phyloP scores from a whole-genome alignment of 169 alveolate genomes.

The Babesia ovis region DNA sequence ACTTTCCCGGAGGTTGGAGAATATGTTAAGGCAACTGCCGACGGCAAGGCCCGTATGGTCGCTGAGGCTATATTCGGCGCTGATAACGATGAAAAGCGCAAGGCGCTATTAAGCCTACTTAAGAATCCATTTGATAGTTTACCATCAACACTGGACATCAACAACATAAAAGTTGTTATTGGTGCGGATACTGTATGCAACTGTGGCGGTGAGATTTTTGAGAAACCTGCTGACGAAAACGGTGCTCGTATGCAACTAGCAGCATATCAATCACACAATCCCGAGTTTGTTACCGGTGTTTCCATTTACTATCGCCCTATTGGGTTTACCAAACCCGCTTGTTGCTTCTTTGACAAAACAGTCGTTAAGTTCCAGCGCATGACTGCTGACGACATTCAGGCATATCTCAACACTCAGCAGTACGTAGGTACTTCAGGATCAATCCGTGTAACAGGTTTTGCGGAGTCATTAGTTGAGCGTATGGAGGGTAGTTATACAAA shows the following conservation, averaged over 20 bases:
- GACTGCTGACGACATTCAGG: conserved; percentile 67
- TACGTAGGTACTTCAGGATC: conserved; percentile 72
- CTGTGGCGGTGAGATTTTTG: conserved; percentile 65
- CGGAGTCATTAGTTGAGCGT: conserved; percentile 67
- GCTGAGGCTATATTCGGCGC: conserved; percentile 70
- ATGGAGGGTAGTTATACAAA: conserved; percentile 73
- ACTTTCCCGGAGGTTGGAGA: conserved; percentile 66
- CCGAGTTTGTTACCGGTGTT: conserved; percentile 72
- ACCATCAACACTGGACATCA: conserved; percentile 26
- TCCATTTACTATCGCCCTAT: conserved; percentile 40
- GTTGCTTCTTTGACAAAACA: conserved; percentile 59
- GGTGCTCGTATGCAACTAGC: conserved; percentile 70
- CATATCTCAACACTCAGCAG: conserved; percentile 55
- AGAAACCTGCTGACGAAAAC: conserved; percentile 70
- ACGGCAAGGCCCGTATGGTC: conserved; percentile 69
- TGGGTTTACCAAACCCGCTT: conserved; percentile 36
- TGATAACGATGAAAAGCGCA: conserved; percentile 11
- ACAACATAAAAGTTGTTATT: conserved; percentile 52
- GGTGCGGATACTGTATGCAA: conserved; percentile 74
- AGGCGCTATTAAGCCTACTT: neutral
- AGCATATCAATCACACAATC: conserved; percentile 45
- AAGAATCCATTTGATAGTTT: conserved; percentile 24
- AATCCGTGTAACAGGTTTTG: conserved; percentile 69
- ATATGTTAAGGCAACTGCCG: conserved; percentile 72
- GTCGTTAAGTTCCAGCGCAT: conserved; percentile 63